Base-by-base conservation (phyloP, 1,284 basidiomycete species). In the Ceratobasidium sp. region DNA sequence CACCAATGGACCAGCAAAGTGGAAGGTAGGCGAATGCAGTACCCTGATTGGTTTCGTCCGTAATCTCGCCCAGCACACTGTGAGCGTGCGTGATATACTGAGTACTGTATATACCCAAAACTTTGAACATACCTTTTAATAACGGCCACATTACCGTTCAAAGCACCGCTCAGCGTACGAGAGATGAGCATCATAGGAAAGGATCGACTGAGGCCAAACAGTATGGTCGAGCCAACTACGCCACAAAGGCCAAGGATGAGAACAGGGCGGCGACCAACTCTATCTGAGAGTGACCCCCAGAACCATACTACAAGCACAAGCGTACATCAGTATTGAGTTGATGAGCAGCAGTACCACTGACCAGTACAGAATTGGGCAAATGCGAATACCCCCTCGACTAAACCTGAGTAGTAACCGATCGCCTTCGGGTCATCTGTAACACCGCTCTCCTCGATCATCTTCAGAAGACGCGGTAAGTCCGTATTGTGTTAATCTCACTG, bases 401-500 rank as follows among this genome's bases (percentile, higher is more conserved):
- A 62, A 5, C 85, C 86, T 9, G 84, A 84, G 59, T 83, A 85
- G 80, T 85, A 84, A 0, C 83, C 83, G 5, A 82, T 70, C 78
- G 57, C 65, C 59, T 85, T 83, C 38, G 83, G 83, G 78, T 84
- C 84, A 59, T 84, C 82, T 3, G 86, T 85, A 1, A 87, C 83
- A 9, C 83, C 82, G 2, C 85, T 80, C 71, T 85, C 84, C 62
- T 84, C 84, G 26, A 86, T 81, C 83, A 86, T 85, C 78, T 85
- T 82, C 66, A 85, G 65, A n/a, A 17, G 42, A 15, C 15, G 23
- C 52, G 33, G 9, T 26, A 44, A 61, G 38, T 26, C 20, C 26
- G 9, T 20, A 4, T 23, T 12, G 15, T 6, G 10, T 33, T 15
- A 28, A n/a, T 15, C 42, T 7, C 7, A 17, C 12, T 23, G n/a